phyloP scores from a whole-genome alignment of 2,329 filamentous ascomycete species.

The Neophaeococcomyces mojaviensis region DNA sequence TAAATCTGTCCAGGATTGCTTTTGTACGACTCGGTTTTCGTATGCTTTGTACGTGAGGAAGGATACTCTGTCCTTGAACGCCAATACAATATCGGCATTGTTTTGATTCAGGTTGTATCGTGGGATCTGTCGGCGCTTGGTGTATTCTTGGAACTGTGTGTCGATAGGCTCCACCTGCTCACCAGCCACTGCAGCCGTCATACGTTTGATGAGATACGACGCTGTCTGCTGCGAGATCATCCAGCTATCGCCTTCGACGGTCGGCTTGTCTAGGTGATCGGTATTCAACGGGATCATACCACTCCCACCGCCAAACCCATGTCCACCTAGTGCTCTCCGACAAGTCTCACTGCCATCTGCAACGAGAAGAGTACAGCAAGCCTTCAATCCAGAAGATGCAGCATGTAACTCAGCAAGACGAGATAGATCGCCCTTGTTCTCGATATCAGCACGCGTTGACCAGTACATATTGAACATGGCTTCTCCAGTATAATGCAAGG shows the following conservation, averaged over 20 bases:
- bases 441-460: conserved; percentile 38
- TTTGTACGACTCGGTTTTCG: conserved; percentile 65
- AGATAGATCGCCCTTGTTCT: conserved; percentile 39
- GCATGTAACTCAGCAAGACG: conserved; percentile 64
- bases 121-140: conserved; percentile 54
- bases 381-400: conserved; percentile 68
- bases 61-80: conserved; percentile 67
- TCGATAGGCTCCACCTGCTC: conserved; percentile 50
- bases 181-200: conserved; percentile 24
- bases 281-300: conserved; percentile 56
- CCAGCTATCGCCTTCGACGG: conserved; percentile 73
- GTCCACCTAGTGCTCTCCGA: conserved; percentile 64
- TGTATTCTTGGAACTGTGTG: conserved; percentile 57
- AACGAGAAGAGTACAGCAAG: conserved; percentile 61
- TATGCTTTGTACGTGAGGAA: conserved; percentile 68
- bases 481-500: conserved; percentile 34
- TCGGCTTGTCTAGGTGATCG: conserved; percentile 63
- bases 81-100: conserved; percentile 62
- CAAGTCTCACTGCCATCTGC: conserved; percentile 69
- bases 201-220: conserved; percentile 60
- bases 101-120: conserved; percentile 63
- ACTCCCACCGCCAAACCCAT: conserved; percentile 47
- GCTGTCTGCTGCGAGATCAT: conserved; percentile 75
- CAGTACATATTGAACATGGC: conserved; percentile 43
- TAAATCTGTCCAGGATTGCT: conserved; percentile 68